A percentile compares a stretch with the other conserved stretches of the same genome.
Conservation (phyloP, 805 yeast species). For the Kurtzmaniella fragi region DNA sequence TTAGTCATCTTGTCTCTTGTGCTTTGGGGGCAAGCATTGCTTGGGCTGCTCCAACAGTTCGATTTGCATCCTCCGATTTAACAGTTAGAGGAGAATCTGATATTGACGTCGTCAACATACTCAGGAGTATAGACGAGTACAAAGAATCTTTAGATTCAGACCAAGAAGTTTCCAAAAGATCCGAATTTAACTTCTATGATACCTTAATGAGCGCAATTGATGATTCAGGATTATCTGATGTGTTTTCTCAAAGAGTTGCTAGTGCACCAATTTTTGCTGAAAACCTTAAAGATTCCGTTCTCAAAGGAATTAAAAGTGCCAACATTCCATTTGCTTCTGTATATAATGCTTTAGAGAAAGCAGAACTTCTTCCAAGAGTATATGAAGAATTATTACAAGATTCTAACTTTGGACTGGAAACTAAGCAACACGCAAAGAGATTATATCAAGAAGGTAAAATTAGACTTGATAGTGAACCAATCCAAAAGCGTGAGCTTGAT, state of each 20-base stretch:
- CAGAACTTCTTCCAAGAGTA: slow-evolving; percentile 12
- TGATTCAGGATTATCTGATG: slow-evolving; percentile 1
- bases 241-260: slow-evolving; percentile 1
- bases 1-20: slow-evolving; percentile 12
- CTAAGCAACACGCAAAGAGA: slow-evolving; percentile 12
- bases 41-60: slow-evolving; percentile 17
- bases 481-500: slow-evolving; percentile 9
- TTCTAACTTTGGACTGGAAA: slow-evolving; percentile 9
- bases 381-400: slow-evolving; percentile 13
- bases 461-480: slow-evolving; percentile 3
- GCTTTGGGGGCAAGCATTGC: slow-evolving; percentile 14
- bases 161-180: neutral
- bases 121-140: slow-evolving; percentile 8
- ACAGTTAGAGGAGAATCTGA: slow-evolving; percentile 3
- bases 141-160: neutral
- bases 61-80: slow-evolving; percentile 4
- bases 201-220: neutral
- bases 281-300: neutral
- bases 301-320: neutral
- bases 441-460: slow-evolving; percentile 10
- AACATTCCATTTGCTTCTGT: slow-evolving; percentile 2
- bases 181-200: neutral
- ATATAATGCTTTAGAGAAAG: slow-evolving; percentile 6
- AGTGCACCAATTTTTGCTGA: slow-evolving; percentile 2
- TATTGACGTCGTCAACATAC: slow-evolving; percentile 8